Evolutionary conservation across 2,329 filamentous ascomycete species (phyloP).

Genomic region (Claviceps monticola): DNA sequence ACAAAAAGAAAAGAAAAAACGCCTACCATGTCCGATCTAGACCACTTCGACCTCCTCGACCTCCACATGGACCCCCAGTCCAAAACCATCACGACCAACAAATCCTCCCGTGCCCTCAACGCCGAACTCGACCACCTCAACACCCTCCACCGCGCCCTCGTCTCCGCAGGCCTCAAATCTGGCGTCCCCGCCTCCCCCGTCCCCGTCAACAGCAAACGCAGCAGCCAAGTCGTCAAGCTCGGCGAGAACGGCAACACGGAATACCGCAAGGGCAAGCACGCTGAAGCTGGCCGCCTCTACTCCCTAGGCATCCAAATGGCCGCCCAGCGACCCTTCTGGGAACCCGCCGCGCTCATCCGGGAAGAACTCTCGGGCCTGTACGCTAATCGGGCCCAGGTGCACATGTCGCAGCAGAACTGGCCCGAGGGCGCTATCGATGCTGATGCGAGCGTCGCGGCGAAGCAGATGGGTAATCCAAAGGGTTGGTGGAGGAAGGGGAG

Average conservation of each 20-base stretch:
- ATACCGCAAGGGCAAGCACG: constrained; percentile 63
- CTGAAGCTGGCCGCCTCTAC: constrained; percentile 70
- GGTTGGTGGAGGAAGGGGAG: constrained; percentile 83
- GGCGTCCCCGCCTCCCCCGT: constrained; percentile 70
- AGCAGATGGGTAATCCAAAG: constrained; percentile 78
- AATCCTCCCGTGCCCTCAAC: constrained; percentile 36
- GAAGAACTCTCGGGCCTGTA: constrained; percentile 74
- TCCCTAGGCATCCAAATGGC: constrained; percentile 85
- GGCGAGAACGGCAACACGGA: constrained; percentile 75
- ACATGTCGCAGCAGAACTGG: constrained; percentile 75
- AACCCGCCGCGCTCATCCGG: constrained; percentile 66
- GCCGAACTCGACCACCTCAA: constrained; percentile 64
- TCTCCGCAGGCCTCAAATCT: constrained; percentile 43
- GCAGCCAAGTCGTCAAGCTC: constrained; percentile 76
- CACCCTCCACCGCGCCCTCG: constrained; percentile 59
- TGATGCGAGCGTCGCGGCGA: constrained; percentile 75
- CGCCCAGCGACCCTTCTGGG: constrained; percentile 68
- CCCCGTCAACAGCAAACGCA: constrained; percentile 85
- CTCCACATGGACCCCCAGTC: constrained; percentile 68
- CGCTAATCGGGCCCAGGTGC: constrained; percentile 78
- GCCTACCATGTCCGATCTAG: constrained; percentile 39
- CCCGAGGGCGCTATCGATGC: constrained; percentile 78
- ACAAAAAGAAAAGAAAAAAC: not conserved
- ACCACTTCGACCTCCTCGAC: constrained; percentile 71
- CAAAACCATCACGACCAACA: constrained; percentile 51